A percentile compares a stretch with the other conserved stretches of the same genome.
Evolutionary conservation across 768 basidiomycete genomes (phyloP).

Genomic region (Tulasnella sp.): DNA sequence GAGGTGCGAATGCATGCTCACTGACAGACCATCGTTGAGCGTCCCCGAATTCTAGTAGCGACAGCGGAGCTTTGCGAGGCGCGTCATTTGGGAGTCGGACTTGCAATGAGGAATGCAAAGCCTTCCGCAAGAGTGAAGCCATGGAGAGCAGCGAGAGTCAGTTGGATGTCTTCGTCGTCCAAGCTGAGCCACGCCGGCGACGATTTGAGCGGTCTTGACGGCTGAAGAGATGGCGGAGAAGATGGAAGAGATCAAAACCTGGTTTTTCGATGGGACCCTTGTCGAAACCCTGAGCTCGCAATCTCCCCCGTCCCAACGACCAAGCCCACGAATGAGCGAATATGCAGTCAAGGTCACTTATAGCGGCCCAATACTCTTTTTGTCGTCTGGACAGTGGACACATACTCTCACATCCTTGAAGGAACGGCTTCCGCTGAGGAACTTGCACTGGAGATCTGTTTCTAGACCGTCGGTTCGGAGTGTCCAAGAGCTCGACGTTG

Average conservation of each 20-base stretch:
- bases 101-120: not conserved
- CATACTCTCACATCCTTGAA: slow-evolving; percentile 52
- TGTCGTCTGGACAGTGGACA: slow-evolving; percentile 61
- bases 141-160: not conserved
- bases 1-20: too few species aligned
- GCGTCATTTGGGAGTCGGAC: not conserved
- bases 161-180: not conserved
- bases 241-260: not conserved
- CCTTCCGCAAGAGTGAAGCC: not conserved
- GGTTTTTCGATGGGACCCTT: not conserved
- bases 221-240: not conserved
- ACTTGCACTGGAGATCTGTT: slow-evolving; percentile 83
- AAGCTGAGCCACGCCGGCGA: not conserved
- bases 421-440: slow-evolving; percentile 74
- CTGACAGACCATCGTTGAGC: not conserved
- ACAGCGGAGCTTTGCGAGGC: not conserved
- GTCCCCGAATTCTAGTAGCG: not conserved
- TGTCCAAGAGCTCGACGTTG: slow-evolving; percentile 78
- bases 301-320: not conserved
- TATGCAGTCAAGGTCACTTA: slow-evolving; percentile 49
- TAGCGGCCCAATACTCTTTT: slow-evolving; percentile 47
- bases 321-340: slow-evolving; percentile 1
- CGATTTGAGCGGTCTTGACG: not conserved
- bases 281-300: not conserved
- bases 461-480: slow-evolving; percentile 64